Evolutionary conservation across 169 alveolate genomes (phyloP).

Genomic region (Cryptosporidium parvum): DNA sequence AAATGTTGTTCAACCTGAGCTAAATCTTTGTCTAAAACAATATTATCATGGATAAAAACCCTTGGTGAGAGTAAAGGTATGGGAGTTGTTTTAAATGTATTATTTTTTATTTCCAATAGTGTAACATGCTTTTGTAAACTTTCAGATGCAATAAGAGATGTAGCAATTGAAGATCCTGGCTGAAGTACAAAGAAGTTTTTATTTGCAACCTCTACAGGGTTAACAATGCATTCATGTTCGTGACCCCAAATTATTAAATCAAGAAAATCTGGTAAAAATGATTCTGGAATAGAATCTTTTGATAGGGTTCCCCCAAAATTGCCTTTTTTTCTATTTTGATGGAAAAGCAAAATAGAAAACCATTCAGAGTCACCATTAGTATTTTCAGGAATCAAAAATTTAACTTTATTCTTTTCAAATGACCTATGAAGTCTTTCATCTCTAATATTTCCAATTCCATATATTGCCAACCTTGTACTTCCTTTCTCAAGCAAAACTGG

Average conservation of each 20-base stretch:
- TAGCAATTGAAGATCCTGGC: constrained; percentile 94
- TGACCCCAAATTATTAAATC: constrained; percentile 96
- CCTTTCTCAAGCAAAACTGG: constrained; percentile 92
- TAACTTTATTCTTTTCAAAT: constrained; percentile 89
- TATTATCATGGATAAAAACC: constrained; percentile 84
- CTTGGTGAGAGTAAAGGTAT: constrained; percentile 89
- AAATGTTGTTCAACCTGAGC: constrained; percentile 10
- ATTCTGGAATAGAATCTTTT: constrained; percentile 88
- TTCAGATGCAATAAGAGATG: constrained; percentile 93
- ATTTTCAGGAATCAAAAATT: constrained; percentile 88
- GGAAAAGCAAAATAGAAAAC: constrained; percentile 94
- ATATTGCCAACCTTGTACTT: constrained; percentile 93
- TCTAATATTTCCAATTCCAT: constrained; percentile 96
- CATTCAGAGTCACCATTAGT: constrained; percentile 80
- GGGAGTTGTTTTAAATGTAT: constrained; percentile 89
- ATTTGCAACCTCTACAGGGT: constrained; percentile 83
- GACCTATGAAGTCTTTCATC: constrained; percentile 92
- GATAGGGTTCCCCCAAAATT: constrained; percentile 86
- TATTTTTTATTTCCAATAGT: constrained; percentile 86
- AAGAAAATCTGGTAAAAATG: constrained; percentile 88
- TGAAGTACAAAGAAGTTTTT: constrained; percentile 90
- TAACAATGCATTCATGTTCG: constrained; percentile 94
- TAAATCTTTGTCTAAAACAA: background rate
- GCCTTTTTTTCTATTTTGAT: constrained; percentile 93
- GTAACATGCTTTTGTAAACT: constrained; percentile 91